Percentiles rank a stretch among this genome's conserved stretches.
Evolutionary conservation across 352 stramenopile species (phyloP).

Genomic region (Globisporangium spinosum): DNA sequence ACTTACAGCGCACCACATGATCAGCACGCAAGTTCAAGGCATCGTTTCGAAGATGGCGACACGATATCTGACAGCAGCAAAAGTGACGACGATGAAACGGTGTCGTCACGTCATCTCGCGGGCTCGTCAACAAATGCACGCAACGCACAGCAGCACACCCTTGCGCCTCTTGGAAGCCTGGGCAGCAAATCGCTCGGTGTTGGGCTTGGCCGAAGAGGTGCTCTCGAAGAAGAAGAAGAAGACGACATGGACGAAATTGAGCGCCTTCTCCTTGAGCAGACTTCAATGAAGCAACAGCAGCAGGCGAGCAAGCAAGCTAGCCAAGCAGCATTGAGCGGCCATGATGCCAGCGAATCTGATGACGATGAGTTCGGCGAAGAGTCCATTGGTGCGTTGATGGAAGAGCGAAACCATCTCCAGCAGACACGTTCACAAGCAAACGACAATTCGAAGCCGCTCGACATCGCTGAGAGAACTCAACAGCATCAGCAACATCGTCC

Average conservation of each 20-base stretch:
- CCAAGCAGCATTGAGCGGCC: neutral
- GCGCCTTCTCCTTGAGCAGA: constrained; percentile 7
- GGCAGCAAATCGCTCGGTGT: neutral
- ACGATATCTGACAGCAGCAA: too few relatives aligned
- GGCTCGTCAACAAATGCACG: neutral
- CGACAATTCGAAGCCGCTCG: neutral
- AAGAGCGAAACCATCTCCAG: neutral
- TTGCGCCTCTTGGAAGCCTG: neutral
- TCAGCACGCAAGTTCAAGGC: too few relatives aligned
- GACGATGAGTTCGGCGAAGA: constrained; percentile 23
- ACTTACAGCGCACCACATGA: too few relatives aligned
- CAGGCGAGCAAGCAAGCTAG: neutral
- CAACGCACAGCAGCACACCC: neutral
- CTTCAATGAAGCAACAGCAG: constrained; percentile 17
- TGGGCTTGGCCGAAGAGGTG: neutral
- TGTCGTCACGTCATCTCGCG: neutral
- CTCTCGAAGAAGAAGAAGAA: constrained; percentile 18
- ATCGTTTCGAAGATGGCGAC: too few relatives aligned
- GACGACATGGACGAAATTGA: constrained; percentile 14
- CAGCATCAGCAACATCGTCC: neutral
- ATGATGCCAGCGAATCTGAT: neutral
- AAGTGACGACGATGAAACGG: neutral
- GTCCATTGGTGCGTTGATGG: constrained; percentile 9
- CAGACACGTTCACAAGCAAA: neutral
- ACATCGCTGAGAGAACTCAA: neutral